Percentiles rank a stretch among this genome's conserved stretches.
phyloP scores from a whole-genome alignment of 805 yeast genomes.

The Metschnikowia arizonensis region DNA sequence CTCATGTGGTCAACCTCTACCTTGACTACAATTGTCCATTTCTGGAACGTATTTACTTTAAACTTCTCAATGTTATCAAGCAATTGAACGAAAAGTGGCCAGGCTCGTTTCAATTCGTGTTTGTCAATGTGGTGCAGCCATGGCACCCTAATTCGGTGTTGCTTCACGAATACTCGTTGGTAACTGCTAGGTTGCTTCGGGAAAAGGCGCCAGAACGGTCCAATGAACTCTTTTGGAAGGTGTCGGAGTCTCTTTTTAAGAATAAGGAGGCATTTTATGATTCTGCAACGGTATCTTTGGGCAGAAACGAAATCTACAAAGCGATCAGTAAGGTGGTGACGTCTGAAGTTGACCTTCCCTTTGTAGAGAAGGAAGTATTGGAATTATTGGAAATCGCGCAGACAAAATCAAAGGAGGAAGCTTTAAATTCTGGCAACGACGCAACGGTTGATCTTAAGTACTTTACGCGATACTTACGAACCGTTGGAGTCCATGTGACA shows the following conservation, averaged over 20 bases:
- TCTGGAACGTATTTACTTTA: constrained; percentile 59
- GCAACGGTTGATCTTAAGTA: constrained; percentile 64
- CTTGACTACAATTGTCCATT: constrained; percentile 79
- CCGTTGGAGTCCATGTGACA: constrained; percentile 78
- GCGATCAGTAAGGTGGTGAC: constrained; percentile 33
- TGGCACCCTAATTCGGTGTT: constrained; percentile 79
- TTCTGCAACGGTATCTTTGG: constrained; percentile 47
- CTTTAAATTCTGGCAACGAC: constrained; percentile 53
- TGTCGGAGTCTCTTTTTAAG: constrained; percentile 53
- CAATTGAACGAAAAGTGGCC: constrained; percentile 42
- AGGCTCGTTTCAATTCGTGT: constrained; percentile 53
- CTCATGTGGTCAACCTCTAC: constrained; percentile 55
- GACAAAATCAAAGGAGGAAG: constrained; percentile 20
- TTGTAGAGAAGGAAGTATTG: constrained; percentile 29
- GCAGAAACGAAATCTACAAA: constrained; percentile 54
- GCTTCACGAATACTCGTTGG: constrained; percentile 68
- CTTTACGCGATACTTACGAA: constrained; percentile 68
- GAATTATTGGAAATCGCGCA: constrained; percentile 35
- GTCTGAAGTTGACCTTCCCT: constrained; percentile 26
- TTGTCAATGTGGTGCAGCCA: constrained; percentile 78
- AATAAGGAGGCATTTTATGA: constrained; percentile 58
- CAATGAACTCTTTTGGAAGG: constrained; percentile 39
- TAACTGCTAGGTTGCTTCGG: constrained; percentile 61
- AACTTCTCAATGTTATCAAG: constrained; percentile 54
- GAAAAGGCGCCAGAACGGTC: constrained; percentile 21